A percentile compares a stretch with the other conserved stretches of the same genome.
Evolutionary conservation across 1,139 yeast genomes (phyloP).

Genomic region (Pneumocystis oryctolagi): DNA sequence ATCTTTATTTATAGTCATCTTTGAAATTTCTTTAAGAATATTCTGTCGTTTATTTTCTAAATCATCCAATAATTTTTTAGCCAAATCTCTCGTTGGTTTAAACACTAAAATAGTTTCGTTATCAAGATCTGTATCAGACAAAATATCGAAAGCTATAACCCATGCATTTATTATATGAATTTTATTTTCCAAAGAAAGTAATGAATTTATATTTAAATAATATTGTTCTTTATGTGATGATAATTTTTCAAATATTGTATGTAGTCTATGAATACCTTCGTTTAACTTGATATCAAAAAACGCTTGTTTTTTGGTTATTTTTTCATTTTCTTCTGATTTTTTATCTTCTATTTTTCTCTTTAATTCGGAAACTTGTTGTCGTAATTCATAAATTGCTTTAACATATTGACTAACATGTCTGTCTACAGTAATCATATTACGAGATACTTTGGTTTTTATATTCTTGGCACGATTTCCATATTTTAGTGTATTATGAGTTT

Average conservation of each 20-base stretch:
- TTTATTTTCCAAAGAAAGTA: background rate
- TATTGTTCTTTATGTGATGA: background rate
- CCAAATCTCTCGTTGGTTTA: background rate
- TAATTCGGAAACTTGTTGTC: constrained; percentile 58
- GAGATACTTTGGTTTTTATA: constrained; percentile 62
- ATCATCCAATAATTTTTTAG: background rate
- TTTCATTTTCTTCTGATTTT: constrained; percentile 1
- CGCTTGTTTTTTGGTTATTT: background rate
- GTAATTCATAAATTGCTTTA: constrained; percentile 73
- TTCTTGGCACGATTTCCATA: constrained; percentile 92
- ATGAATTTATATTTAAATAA: background rate
- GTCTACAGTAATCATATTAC: constrained; percentile 65
- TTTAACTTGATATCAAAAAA: background rate
- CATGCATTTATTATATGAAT: background rate
- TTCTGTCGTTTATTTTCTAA: background rate
- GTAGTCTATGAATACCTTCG: background rate
- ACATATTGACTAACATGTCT: constrained; percentile 79
- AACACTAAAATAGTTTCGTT: background rate
- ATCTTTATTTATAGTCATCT: background rate
- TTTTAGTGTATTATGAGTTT: constrained; percentile 72
- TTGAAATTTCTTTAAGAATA: background rate
- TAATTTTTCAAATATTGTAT: background rate
- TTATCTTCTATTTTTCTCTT: constrained; percentile 25
- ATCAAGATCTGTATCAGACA: background rate
- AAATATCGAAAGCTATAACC: background rate